Evolutionary conservation across 108 stramenopile species (phyloP), one percentile per base, ranked within the genome.

Genomic region (Cyclotella atomus): DNA sequence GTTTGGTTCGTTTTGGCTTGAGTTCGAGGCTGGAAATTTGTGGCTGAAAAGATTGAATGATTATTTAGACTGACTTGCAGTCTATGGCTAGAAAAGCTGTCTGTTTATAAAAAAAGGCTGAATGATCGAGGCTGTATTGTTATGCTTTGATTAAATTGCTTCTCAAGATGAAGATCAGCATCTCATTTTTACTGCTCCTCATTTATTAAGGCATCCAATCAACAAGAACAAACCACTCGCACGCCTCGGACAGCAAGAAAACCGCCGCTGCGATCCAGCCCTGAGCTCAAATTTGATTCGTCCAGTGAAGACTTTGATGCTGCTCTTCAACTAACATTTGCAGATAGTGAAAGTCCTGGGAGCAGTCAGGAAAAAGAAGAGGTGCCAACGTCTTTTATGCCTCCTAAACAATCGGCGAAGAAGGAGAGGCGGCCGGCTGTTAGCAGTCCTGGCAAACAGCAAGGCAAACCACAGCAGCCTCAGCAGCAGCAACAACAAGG

Each of bases 301-400:
- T 80, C 79, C 33, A 45, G 62, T 36, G 79, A 72, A 50, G 79
- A 80, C 12, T 66, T 63, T 33, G 55, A 72, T 27, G 57, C 70
- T 8, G 71, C 79, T 24, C 64, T 80, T 21, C 79, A 80, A 23
- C 33, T 80, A 9, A 72, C 71, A 1, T 80, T 80, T 41, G 71
- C 68, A 46, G 79, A 73, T 32, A 80, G 79, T 35, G 71, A 71
- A 10, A 49, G 73, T 16, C 45, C 2, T 1, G 15, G 28, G 6
- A 29, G 28, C 27, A 16, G 43, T 57, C 38, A 25, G 41, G 36
- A 9, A 2, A n/a, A 12, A n/a, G 17, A 49, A 12, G 19, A 23
- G 0, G 34, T 47, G 20, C 41, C 28, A 1, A 70, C 29, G 24
- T 21, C 23, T 35, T 41, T 61, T 36, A 35, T 38, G 36, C 60